These are phyloP conservation scores for Rusavskia elegans DNA, from an alignment of 495 filamentous ascomycete genomes.

Conservation along the genomic window DNA sequence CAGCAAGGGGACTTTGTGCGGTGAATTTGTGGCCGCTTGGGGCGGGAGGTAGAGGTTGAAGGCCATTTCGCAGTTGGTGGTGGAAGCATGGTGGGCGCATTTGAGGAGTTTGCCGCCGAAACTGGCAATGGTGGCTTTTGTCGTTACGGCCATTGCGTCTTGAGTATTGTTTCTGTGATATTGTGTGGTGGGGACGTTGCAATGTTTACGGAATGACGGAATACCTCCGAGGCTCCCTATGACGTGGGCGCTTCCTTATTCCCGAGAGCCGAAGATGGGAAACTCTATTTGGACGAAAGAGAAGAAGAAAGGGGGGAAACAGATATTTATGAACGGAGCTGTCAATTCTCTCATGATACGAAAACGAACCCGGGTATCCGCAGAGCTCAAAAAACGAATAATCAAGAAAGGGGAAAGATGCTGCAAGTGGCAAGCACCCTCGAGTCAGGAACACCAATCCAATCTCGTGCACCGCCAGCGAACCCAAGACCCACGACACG, in stretches of 20 bases:
- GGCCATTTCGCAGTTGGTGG: conserved; percentile 47
- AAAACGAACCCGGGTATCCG: no score
- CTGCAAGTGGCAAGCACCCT: no score
- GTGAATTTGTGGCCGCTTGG: conserved; percentile 25
- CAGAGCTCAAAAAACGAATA: no score
- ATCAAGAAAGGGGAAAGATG: no score
- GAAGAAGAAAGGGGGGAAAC: no score
- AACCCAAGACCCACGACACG: not conserved
- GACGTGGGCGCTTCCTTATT: not conserved
- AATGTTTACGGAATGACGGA: no score
- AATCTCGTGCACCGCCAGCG: not conserved
- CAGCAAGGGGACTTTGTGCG: conserved; percentile 62
- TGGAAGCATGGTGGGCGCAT: conserved; percentile 63
- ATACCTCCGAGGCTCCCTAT: no score
- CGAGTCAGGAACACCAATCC: no score
- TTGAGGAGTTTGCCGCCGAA: conserved; percentile 95
- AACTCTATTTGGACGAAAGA: not conserved
- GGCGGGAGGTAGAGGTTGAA: conserved; percentile 56
- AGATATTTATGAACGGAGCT: no score
- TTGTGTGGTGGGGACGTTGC: not conserved
- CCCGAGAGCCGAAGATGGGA: not conserved
- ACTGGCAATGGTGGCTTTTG: conserved; percentile 74
- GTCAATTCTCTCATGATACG: no score
- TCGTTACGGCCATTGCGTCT: conserved; percentile 56
- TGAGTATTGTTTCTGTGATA: not conserved